Conservation (phyloP, 345 rosid genomes). For the Lepidium sativum region DNA sequence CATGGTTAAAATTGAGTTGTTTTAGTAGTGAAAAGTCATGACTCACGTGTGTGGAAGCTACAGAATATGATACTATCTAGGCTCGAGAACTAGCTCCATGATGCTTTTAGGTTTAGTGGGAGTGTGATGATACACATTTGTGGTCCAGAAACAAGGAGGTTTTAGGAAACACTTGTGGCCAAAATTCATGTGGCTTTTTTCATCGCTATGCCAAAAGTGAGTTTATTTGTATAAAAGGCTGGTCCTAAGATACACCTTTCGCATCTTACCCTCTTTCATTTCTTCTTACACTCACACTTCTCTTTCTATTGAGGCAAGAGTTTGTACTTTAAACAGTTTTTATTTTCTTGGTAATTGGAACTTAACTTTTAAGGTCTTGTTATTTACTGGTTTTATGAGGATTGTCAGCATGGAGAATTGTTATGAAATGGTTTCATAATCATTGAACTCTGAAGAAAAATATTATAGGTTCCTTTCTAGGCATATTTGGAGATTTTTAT, state of each 20-base stretch:
- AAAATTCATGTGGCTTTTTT: no score
- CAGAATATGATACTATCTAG: slow-evolving; percentile 3
- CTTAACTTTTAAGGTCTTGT: neutral
- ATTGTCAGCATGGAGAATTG: neutral
- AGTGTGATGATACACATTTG: slow-evolving; percentile 19
- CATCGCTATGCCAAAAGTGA: no score
- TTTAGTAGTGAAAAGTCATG: no score
- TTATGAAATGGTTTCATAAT: slow-evolving; percentile 1
- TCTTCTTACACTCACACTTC: slow-evolving; percentile 1
- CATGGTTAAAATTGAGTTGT: no score
- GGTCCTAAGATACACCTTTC: slow-evolving; percentile 26
- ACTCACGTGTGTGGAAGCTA: slow-evolving; percentile 6
- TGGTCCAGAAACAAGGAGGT: slow-evolving; percentile 14
- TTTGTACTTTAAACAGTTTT: neutral
- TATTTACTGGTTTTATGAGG: neutral
- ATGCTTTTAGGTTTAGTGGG: slow-evolving; percentile 7
- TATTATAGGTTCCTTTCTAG: no score
- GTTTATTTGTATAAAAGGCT: slow-evolving; percentile 23
- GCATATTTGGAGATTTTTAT: neutral
- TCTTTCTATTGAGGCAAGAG: neutral
- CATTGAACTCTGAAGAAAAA: slow-evolving; percentile 10
- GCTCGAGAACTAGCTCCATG: neutral
- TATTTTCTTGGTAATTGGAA: neutral
- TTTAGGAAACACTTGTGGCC: neutral
- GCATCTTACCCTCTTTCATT: slow-evolving; percentile 21